Evolutionary conservation across 305 asterid genomes (phyloP).

Genomic region (Fraxinus xanthoxyloides): DNA sequence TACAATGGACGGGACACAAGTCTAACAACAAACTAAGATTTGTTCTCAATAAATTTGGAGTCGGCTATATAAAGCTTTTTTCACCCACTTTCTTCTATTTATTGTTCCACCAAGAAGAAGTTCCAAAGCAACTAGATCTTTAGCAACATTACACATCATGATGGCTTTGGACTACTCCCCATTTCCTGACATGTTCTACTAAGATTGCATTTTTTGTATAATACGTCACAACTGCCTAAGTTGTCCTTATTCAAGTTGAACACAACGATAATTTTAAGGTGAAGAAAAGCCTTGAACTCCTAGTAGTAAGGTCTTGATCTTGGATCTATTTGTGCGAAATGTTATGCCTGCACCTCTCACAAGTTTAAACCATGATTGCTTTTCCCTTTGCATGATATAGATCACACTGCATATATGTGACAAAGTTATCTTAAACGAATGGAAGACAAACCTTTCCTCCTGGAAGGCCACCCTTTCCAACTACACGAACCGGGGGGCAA

Average conservation of each 20-base stretch:
- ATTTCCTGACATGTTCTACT: background rate
- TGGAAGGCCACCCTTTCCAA: conserved; percentile 95
- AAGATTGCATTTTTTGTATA: background rate
- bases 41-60: background rate
- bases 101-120: background rate
- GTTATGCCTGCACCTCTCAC: background rate
- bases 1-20: background rate
- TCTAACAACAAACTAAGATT: background rate
- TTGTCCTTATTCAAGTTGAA: background rate
- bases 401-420: background rate
- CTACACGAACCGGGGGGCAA: conserved; percentile 92
- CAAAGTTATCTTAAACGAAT: conserved; percentile 7
- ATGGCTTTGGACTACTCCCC: background rate
- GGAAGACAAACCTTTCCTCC: conserved; percentile 78
- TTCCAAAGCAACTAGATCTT: background rate
- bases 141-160: background rate
- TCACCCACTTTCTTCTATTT: background rate
- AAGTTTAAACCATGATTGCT: background rate
- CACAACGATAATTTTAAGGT: background rate
- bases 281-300: background rate
- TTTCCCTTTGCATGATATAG: background rate
- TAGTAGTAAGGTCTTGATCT: background rate
- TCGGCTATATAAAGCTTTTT: background rate
- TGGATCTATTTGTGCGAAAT: background rate
- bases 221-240: background rate